phyloP scores from a whole-genome alignment of 1,284 basidiomycete genomes.

The Clitocybe nebularis region DNA sequence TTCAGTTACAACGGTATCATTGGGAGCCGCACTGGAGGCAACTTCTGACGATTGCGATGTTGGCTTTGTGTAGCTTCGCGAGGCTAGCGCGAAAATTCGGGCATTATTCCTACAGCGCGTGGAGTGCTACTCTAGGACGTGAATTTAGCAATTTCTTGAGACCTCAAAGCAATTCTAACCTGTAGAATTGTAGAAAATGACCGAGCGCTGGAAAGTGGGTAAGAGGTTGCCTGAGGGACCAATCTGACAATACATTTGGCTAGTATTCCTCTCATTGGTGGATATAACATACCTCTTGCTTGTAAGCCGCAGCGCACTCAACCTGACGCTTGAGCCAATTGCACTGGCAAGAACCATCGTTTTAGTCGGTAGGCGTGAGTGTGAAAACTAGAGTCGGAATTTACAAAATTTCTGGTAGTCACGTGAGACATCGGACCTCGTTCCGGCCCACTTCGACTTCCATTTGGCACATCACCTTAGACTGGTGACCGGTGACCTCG shows the following conservation, averaged over 20 bases:
- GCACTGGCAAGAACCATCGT: slow-evolving; percentile 21
- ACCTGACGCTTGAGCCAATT: slow-evolving; percentile 19
- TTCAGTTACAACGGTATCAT: slow-evolving; percentile 2
- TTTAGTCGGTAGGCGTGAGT: not conserved
- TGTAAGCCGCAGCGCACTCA: slow-evolving; percentile 15
- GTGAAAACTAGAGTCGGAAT: slow-evolving; percentile 3
- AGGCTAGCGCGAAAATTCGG: slow-evolving; percentile 5
- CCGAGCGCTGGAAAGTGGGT: slow-evolving; percentile 9
- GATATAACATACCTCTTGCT: slow-evolving; percentile 19
- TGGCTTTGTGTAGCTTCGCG: slow-evolving; percentile 16
- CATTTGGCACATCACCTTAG: not conserved
- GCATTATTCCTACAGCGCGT: slow-evolving; percentile 7
- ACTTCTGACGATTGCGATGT: slow-evolving; percentile 11
- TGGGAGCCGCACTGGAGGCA: slow-evolving; percentile 4
- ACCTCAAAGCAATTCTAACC: slow-evolving; percentile 9
- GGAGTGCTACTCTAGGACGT: slow-evolving; percentile 13
- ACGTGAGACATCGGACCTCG: not conserved
- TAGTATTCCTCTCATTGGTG: not conserved
- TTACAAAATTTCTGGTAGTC: slow-evolving; percentile 6
- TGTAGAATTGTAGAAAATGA: slow-evolving; percentile 19
- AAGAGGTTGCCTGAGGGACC: slow-evolving; percentile 11
- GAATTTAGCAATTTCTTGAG: slow-evolving; percentile 8
- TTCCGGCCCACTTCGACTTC: not conserved
- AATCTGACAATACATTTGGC: slow-evolving; percentile 10
- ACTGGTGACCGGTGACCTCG: no score